Evolutionary conservation across 495 filamentous ascomycete genomes (phyloP), one percentile per base, ranked within the genome.

Genomic region (Pseudoneurospora amorphoporcata): DNA sequence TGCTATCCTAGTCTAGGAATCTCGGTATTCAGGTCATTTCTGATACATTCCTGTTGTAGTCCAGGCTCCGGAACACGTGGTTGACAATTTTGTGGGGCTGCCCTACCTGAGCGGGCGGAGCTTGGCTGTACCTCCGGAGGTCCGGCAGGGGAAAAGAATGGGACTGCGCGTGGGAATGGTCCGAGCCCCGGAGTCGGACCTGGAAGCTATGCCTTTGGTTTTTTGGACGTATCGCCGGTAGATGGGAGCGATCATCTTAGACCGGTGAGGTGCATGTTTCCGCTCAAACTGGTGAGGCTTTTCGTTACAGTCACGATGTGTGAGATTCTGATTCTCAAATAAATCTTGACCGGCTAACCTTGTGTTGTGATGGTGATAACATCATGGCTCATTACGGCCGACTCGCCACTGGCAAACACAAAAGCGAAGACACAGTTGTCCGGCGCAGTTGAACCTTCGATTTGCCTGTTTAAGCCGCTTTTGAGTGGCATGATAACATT

Each of bases 81-180:
- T 23, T 53, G 45, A 43, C 17, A 8, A 3, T 2, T 43, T 3
- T 9, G 0, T 43, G 42, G 0, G 0, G 7, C 3, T 1, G 17
- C n/a, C 42, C 17, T 16, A 16, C 7, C 17, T 43, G 0, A 17
- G 42, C 17, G 42, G 17, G 17, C 8, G 42, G 17, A 43, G 17
- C 17, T n/a, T 43, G 17, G 42, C 0, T 23, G 8, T 12, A 47
- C 45, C n/a, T 12, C 9, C n/a, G n/a, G 45, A 19, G 2, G n/a
- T n/a, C 42, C 17, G 17, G 42, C 17, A 43, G 16, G 42, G 6
- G 8, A 23, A 7, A 43, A n/a, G 16, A 2, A 0, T 43, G 2
- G 4, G 8, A 43, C 17, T n/a, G 41, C 6, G 0, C 16, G 6
- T 43, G 5, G 41, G 16, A 43, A 3, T 3, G 42, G 42, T 43